Conservation (phyloP, 2,329 filamentous ascomycete species). For the Aureobasidium zeae region DNA sequence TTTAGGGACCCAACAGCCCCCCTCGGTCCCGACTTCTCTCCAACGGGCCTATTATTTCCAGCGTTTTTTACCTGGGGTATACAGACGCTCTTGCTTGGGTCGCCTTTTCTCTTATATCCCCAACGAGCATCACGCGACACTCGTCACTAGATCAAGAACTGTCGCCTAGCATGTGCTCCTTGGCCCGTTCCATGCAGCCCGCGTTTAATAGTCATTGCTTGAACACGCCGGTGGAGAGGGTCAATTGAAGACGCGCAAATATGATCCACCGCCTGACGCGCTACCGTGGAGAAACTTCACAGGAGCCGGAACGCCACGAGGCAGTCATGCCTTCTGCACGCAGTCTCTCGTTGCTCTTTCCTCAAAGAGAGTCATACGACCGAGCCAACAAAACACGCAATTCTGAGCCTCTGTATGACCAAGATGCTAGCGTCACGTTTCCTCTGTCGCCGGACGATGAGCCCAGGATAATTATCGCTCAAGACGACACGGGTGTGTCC, state of each 20-base stretch:
- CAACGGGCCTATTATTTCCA: slow-evolving; percentile 2
- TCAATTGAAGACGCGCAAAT: slow-evolving; percentile 4
- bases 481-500: slow-evolving; percentile 31
- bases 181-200: slow-evolving; percentile 5
- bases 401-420: slow-evolving; percentile 10
- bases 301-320: slow-evolving; percentile 9
- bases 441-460: slow-evolving; percentile 34
- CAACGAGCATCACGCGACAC: slow-evolving; percentile 14
- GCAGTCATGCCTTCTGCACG: slow-evolving; percentile 3
- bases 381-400: slow-evolving; percentile 5
- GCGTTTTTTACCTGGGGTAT: slow-evolving; percentile 8
- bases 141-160: no score
- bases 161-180: slow-evolving; percentile 9
- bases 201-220: no score
- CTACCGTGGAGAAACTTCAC: slow-evolving; percentile 4
- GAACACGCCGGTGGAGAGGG: not conserved
- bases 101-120: slow-evolving; percentile 5
- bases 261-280: slow-evolving; percentile 11
- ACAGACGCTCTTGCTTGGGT: slow-evolving; percentile 11
- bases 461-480: slow-evolving; percentile 36
- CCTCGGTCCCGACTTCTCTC: no score
- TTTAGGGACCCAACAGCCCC: no score
- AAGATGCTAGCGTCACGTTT: slow-evolving; percentile 30
- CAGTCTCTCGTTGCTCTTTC: slow-evolving; percentile 11
- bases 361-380: slow-evolving; percentile 4